Base-by-base conservation (phyloP, 805 yeast species). In the Saturnispora silvae region DNA sequence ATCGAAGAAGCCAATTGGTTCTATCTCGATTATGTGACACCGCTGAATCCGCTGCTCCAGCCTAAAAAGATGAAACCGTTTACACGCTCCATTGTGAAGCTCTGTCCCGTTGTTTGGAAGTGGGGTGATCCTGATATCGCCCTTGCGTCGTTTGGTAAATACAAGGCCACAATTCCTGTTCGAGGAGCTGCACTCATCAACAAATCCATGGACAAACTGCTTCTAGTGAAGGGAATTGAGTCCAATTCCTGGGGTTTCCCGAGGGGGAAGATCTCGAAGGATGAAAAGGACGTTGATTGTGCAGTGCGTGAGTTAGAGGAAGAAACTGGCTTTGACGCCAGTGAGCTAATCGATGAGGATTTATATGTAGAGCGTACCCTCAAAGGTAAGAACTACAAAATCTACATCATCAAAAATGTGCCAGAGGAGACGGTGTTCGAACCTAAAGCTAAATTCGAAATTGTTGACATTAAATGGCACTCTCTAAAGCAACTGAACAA, bases 1-100 rank as follows among this genome's bases (percentile, higher is more conserved):
- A 78, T 92, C 29, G 99, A 92, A 64, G 97, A 92, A 58, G 98
- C 98, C 2, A 96, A 86, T 48, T 92, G 98, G 98, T 92, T 82
- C 54, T 92, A 87, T 59, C 71, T 81, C 34, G 99, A 92, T 59
- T 87, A 80, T 50, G 67, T 80, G 10, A 70, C 87, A 25, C 71
- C 70, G 25, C 60, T 78, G 49, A 81, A 85, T 54, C 87, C 92
- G 3, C 57, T 67, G 23, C 65, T 89, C 41, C 97, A 96, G 2
- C 54, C 72, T 2, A 61, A 87, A 65, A 81, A 78, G 51, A 76
- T 86, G 72, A 81, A 80, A 54, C 60, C 69, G 7, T 87, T 92
- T 55, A 77, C 87, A 0, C 70, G 78, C 32, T 67, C 65, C 44
- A 61, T 92, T 25, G 65, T 81, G 45, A 75, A 74, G 43, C 65